A percentile compares a stretch with the other conserved stretches of the same genome.
phyloP scores from a whole-genome alignment of 1,284 basidiomycete species.

The Vanrija sp. region DNA sequence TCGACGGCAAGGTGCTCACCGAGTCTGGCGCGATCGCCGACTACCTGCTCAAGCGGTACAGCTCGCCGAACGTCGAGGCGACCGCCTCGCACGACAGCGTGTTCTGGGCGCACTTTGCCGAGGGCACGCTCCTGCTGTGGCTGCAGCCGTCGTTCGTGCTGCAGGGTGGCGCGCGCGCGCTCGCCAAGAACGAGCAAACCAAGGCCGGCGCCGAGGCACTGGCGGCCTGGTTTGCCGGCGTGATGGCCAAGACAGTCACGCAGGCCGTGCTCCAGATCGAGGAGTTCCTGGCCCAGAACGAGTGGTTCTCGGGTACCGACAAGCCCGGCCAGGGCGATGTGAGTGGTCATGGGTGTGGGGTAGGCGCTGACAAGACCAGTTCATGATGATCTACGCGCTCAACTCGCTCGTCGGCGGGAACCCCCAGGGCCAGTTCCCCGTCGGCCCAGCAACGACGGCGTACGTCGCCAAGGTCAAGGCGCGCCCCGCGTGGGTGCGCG shows the following conservation, averaged over 20 bases:
- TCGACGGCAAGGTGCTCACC: constrained; percentile 28
- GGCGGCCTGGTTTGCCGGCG: neutral
- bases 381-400: constrained; percentile 40
- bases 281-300: constrained; percentile 19
- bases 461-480: constrained; percentile 25
- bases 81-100: constrained; percentile 18
- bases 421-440: constrained; percentile 17
- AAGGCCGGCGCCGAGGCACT: neutral
- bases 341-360: constrained; percentile 9
- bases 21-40: constrained; percentile 40
- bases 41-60: constrained; percentile 19
- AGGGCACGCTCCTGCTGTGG: constrained; percentile 37
- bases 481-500: constrained; percentile 17
- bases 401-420: constrained; percentile 19
- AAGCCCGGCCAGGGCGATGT: constrained; percentile 41
- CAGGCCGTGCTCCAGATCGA: constrained; percentile 27
- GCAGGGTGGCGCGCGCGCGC: neutral
- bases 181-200: neutral
- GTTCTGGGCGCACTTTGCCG: constrained; percentile 40
- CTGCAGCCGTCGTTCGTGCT: constrained; percentile 16
- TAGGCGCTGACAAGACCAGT: constrained; percentile 12
- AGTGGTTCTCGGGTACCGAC: constrained; percentile 33
- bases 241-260: constrained; percentile 5
- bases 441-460: constrained; percentile 21
- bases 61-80: constrained; percentile 15